These are phyloP conservation scores for Boletellus emodensis DNA, from an alignment of 768 basidiomycete genomes.

Conservation along the genomic window DNA sequence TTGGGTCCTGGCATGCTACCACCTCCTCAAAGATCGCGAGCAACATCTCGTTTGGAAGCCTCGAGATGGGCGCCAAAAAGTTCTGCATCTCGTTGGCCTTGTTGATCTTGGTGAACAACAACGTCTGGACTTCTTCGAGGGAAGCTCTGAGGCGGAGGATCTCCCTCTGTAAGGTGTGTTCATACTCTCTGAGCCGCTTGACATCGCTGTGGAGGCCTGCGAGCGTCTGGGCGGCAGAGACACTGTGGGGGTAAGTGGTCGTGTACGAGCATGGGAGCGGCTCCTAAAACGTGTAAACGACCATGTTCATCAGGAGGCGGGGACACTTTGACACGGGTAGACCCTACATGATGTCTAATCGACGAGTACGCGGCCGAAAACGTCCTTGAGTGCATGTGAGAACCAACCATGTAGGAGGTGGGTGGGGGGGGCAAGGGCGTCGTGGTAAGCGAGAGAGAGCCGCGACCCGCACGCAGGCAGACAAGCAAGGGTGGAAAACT, in stretches of 20 bases:
- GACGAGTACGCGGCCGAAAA: conserved; percentile 10
- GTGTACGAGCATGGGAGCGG: conserved; percentile 7
- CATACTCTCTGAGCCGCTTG: conserved; percentile 12
- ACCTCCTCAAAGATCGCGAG: conserved; percentile 30
- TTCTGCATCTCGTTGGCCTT: conserved; percentile 30
- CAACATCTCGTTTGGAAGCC: conserved; percentile 29
- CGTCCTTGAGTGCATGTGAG: conserved; percentile 17
- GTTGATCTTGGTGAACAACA: conserved; percentile 15
- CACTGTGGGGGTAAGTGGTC: conserved; percentile 12
- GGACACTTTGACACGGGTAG: not conserved
- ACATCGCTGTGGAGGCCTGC: conserved; percentile 19
- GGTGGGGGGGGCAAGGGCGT: conserved; percentile 2
- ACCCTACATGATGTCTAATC: conserved; percentile 22
- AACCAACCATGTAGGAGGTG: not conserved
- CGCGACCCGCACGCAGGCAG: conserved; percentile 8
- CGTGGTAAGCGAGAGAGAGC: conserved; percentile 13
- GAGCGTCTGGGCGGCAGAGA: conserved; percentile 17
- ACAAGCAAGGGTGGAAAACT: conserved; percentile 5
- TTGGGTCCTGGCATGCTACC: conserved; percentile 22
- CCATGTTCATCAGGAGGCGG: conserved; percentile 6
- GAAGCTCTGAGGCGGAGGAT: conserved; percentile 12
- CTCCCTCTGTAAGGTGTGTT: conserved; percentile 13
- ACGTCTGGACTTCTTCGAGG: conserved; percentile 15
- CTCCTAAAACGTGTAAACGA: conserved; percentile 11
- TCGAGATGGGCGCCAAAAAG: conserved; percentile 27